Evolutionary conservation across 2,329 filamentous ascomycete species (phyloP).

Genomic region (Calonectria henricotiae): DNA sequence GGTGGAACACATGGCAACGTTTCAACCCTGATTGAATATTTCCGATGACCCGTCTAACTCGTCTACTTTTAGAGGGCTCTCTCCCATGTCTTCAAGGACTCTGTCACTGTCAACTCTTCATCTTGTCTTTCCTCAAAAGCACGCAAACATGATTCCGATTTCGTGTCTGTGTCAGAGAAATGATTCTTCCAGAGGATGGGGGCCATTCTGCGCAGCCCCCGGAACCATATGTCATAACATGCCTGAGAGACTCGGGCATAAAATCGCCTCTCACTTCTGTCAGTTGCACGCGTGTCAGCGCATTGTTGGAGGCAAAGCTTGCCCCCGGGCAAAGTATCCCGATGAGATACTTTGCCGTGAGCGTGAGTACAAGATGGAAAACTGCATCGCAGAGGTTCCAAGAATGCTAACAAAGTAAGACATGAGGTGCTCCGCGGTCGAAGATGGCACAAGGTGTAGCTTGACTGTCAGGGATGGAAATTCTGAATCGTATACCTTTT

Average conservation of each 20-base stretch:
- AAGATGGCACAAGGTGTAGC: slow-evolving; percentile 47
- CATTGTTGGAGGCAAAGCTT: slow-evolving; percentile 46
- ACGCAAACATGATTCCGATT: slow-evolving; percentile 2
- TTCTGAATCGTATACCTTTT: slow-evolving; percentile 43
- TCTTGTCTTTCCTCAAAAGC: not conserved
- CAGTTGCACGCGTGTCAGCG: slow-evolving; percentile 50
- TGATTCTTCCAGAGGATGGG: not conserved
- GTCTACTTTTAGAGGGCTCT: not conserved
- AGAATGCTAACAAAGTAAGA: slow-evolving; percentile 43
- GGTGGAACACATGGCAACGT: not conserved
- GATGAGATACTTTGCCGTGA: slow-evolving; percentile 46
- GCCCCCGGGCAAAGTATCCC: slow-evolving; percentile 46
- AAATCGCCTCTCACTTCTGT: slow-evolving; percentile 47
- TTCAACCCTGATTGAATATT: not conserved
- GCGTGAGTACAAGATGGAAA: slow-evolving; percentile 43
- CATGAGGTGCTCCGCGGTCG: slow-evolving; percentile 47
- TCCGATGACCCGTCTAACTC: not conserved
- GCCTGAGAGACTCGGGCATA: slow-evolving; percentile 38
- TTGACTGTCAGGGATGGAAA: slow-evolving; percentile 47
- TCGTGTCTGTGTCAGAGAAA: not conserved
- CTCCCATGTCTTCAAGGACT: no score
- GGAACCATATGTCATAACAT: slow-evolving; percentile 47
- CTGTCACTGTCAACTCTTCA: not conserved
- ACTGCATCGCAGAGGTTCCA: not conserved
- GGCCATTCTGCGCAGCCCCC: slow-evolving; percentile 45